These are phyloP conservation scores for Lycium barbarum DNA, from an alignment of 257 asterid genomes.

Conservation along the genomic window DNA sequence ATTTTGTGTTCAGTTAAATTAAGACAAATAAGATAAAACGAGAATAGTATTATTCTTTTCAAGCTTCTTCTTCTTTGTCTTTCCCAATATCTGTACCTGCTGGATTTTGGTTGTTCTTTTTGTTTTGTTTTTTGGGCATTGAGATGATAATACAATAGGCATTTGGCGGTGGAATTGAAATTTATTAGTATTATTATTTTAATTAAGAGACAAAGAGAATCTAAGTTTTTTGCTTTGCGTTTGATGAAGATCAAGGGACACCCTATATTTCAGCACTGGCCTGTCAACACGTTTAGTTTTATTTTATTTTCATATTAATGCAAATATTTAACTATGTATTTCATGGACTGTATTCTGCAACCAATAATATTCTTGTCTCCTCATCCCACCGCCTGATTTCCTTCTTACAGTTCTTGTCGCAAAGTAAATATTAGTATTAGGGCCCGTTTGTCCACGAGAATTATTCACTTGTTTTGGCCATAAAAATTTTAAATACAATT, in stretches of 20 bases:
- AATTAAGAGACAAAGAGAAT: conserved; percentile 42
- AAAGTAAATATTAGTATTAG: not conserved
- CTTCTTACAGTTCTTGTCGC: conserved; percentile 4
- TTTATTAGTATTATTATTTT: not conserved
- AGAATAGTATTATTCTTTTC: no score
- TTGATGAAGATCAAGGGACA: conserved; percentile 60
- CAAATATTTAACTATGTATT: not conserved
- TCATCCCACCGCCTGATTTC: conserved; percentile 5
- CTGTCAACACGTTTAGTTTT: conserved; percentile 54
- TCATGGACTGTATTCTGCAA: conserved; percentile 9
- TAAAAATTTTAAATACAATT: no score
- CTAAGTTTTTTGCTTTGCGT: conserved; percentile 32
- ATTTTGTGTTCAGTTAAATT: no score
- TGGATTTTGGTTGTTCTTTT: no score
- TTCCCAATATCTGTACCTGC: no score
- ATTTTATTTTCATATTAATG: not conserved
- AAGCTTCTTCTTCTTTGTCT: no score
- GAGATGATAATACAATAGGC: not conserved
- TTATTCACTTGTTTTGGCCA: no score
- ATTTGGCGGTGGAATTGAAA: conserved; percentile 29
- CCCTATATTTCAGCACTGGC: conserved; percentile 62
- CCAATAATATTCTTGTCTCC: conserved; percentile 20
- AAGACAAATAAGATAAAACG: no score
- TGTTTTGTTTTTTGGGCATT: no score
- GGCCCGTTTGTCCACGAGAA: no score